Percentiles rank a stretch among this genome's conserved stretches.
These are phyloP conservation scores for Phytophthora parvispora DNA, from an alignment of 352 stramenopile genomes.

Conservation along the genomic window DNA sequence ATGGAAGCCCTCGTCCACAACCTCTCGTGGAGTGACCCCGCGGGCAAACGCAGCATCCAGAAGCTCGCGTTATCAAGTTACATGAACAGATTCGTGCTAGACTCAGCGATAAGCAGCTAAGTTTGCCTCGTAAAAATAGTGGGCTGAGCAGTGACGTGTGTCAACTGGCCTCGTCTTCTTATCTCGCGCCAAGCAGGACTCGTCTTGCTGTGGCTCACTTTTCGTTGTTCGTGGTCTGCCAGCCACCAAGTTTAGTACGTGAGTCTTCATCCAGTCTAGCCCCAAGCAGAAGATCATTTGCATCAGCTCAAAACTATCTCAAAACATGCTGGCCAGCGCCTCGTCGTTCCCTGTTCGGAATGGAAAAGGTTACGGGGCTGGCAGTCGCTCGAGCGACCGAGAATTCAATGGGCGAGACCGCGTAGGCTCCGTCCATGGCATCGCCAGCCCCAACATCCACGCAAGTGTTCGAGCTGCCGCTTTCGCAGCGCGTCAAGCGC, in stretches of 20 bases:
- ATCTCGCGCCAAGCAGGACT: conserved; percentile 7
- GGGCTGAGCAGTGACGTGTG: conserved; percentile 1
- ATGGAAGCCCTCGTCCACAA: conserved; percentile 80
- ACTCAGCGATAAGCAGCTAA: conserved; percentile 53
- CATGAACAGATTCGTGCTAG: conserved; percentile 57
- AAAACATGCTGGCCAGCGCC: conserved; percentile 24
- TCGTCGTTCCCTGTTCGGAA: conserved; percentile 35
- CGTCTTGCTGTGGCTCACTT: conserved; percentile 5
- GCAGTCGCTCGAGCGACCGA: neutral
- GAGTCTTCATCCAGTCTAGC: neutral
- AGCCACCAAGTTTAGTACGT: neutral
- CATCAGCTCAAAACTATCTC: neutral
- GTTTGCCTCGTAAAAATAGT: conserved; percentile 27
- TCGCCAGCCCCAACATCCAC: conserved; percentile 29
- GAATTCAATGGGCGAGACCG: conserved; percentile 21
- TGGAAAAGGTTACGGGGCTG: conserved; percentile 21
- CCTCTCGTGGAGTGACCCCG: conserved; percentile 77
- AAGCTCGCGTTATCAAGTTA: conserved; percentile 78
- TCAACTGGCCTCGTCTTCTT: conserved; percentile 8
- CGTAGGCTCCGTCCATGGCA: conserved; percentile 28
- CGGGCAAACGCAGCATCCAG: conserved; percentile 72
- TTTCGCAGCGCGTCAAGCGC: conserved; percentile 59
- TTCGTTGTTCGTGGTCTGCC: conserved; percentile 1
- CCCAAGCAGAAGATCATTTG: neutral
- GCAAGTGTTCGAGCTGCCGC: conserved; percentile 56